Evolutionary conservation across 768 basidiomycete species (phyloP), one percentile per base, ranked within the genome.

Genomic region (Solioccasus polychromus): DNA sequence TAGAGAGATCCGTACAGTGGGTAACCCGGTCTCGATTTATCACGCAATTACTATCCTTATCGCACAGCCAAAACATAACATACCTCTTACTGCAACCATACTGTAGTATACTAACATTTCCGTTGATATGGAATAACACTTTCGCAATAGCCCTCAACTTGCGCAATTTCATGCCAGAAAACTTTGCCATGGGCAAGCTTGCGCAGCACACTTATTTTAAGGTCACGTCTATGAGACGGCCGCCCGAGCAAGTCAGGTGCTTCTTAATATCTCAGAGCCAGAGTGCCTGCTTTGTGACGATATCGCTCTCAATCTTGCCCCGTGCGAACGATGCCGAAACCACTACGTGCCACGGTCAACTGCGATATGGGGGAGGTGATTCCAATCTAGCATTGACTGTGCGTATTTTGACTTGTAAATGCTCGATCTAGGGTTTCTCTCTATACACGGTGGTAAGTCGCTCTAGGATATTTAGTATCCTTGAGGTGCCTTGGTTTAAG

Each of bases 341-440:
- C 52, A 44, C 29, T 66, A 23, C 57, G 52, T 2, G 76, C 77
- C 10, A 73, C 73, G 3, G 71, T 80, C 7, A 79, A 79, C 44
- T 78, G 77, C 39, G 78, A 79, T 56, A 69, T 80, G 71, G 78
- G 78, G 42, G 77, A 79, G 72, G 78, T 77, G 19, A 47, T 12
- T 47, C 18, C 3, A n/a, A 29, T 22, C 5, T 18, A 28, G 35
- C 0, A 12, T 39, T 9, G 15, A 25, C 17, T 19, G 18, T 38
- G 30, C n/a, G n/a, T n/a, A 37, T 40, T 23, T 30, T 45, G 9
- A 60, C 32, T 42, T 15, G 26, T 15, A 47, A 12, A 7, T 19
- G 15, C 31, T 43, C 22, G 31, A 20, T 20, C 22, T n/a, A 79
- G 77, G 76, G 78, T 0, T 79, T 72, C 46, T 77, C 77, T 7